These are phyloP conservation scores for Colletotrichum magnum DNA, from an alignment of 2,329 filamentous ascomycete genomes.

Conservation along the genomic window DNA sequence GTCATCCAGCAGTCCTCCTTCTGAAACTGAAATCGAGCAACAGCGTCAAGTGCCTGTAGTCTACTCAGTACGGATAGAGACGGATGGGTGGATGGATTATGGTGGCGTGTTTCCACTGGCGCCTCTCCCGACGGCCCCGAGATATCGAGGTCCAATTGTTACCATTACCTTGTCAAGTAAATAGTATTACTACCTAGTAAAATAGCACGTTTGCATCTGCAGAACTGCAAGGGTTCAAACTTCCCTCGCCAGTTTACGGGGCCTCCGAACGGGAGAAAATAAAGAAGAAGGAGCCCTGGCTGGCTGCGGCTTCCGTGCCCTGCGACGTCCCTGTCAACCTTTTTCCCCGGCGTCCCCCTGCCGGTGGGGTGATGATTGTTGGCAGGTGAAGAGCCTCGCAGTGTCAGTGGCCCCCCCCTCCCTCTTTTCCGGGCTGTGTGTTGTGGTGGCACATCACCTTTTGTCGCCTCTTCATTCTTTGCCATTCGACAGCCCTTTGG, in stretches of 20 bases:
- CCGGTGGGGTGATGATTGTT: conserved; percentile 36
- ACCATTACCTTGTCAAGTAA: not conserved
- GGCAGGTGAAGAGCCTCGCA: conserved; percentile 30
- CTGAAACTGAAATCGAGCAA: conserved; percentile 8
- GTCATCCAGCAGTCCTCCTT: conserved; percentile 10
- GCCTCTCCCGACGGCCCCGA: conserved; percentile 27
- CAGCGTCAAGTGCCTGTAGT: not conserved
- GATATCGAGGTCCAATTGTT: conserved; percentile 17
- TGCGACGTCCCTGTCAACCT: not conserved
- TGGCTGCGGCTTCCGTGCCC: conserved; percentile 8
- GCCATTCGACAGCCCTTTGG: not conserved
- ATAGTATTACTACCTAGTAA: no score
- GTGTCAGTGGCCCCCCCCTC: conserved; percentile 19
- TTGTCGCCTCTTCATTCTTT: not conserved
- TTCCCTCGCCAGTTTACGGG: not conserved
- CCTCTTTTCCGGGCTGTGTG: conserved; percentile 14
- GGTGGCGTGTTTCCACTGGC: conserved; percentile 26
- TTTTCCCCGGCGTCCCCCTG: not conserved
- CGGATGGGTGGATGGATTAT: not conserved
- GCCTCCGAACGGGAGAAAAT: no score
- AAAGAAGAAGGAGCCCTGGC: not conserved
- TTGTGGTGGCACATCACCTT: no score
- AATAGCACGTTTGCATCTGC: conserved; percentile 10
- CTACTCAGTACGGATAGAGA: not conserved
- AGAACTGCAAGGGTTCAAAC: conserved; percentile 1